These are phyloP conservation scores for Sanghuangporus sanghuang DNA, from an alignment of 1,284 basidiomycete species.

Conservation along the genomic window DNA sequence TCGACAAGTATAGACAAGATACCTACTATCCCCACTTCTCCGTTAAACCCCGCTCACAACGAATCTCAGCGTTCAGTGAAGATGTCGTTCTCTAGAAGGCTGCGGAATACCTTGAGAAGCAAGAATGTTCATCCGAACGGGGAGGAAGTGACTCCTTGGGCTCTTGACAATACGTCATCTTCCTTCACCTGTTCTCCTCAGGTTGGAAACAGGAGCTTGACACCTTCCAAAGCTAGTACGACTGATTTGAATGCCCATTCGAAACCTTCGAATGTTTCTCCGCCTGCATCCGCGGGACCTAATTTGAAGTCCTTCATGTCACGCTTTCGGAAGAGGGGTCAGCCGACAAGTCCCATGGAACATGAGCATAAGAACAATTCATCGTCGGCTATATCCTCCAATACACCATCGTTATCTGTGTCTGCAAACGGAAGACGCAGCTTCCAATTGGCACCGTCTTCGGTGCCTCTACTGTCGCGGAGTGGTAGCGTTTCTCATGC, in stretches of 20 bases:
- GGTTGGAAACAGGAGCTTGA: slow-evolving; percentile 16
- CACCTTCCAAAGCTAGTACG: slow-evolving; percentile 23
- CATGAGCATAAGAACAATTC: slow-evolving; percentile 5
- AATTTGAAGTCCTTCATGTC: slow-evolving; percentile 76
- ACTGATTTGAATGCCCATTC: slow-evolving; percentile 18
- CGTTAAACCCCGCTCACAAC: slow-evolving; percentile 28
- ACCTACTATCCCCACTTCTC: slow-evolving; percentile 47
- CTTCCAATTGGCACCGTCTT: slow-evolving; percentile 11
- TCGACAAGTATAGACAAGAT: slow-evolving; percentile 74
- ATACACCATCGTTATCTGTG: slow-evolving; percentile 1
- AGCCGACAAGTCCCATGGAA: slow-evolving; percentile 2
- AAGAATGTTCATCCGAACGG: slow-evolving; percentile 44
- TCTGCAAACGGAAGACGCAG: slow-evolving; percentile 7
- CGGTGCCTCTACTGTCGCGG: slow-evolving; percentile 8
- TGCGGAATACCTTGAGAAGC: slow-evolving; percentile 63
- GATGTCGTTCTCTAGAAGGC: slow-evolving; percentile 43
- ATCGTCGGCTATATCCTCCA: slow-evolving; percentile 22
- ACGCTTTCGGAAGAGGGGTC: slow-evolving; percentile 63
- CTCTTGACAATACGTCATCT: slow-evolving; percentile 31
- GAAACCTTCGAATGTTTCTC: slow-evolving; percentile 30
- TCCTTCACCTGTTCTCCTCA: slow-evolving; percentile 23
- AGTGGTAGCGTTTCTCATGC: slow-evolving; percentile 12
- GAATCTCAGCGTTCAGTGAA: slow-evolving; percentile 31
- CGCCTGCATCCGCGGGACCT: slow-evolving; percentile 65
- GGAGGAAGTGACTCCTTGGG: slow-evolving; percentile 48